These are phyloP conservation scores for Phytopythium ostracodes DNA, from an alignment of 352 stramenopile genomes.

Conservation along the genomic window DNA sequence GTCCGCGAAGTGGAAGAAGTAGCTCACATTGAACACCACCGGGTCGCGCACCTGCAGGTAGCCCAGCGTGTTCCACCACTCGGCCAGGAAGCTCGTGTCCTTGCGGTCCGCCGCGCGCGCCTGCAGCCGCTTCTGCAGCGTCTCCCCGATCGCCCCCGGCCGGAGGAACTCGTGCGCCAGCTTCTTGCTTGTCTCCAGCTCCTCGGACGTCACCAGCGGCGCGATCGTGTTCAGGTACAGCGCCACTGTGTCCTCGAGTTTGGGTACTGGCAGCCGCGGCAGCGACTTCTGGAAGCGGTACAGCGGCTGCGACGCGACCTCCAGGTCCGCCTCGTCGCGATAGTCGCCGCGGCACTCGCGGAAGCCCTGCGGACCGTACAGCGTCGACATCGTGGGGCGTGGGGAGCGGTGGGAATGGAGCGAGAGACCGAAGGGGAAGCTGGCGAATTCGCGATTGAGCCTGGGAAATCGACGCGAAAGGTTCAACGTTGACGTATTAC, in stretches of 20 bases:
- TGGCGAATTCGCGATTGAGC: conserved; percentile 20
- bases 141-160: conserved; percentile 46
- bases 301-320: conserved; percentile 43
- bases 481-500: conserved; percentile 23
- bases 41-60: conserved; percentile 79
- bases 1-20: conserved; percentile 86
- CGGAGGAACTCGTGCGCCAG: conserved; percentile 71
- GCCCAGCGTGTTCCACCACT: conserved; percentile 80
- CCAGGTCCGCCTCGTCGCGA: conserved; percentile 66
- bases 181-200: conserved; percentile 71
- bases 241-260: conserved; percentile 85
- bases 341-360: conserved; percentile 94
- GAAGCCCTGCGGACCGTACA: conserved; percentile 80
- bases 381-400: conserved; percentile 3
- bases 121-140: conserved; percentile 74
- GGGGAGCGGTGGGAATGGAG: conserved; percentile 6
- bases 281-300: conserved; percentile 86
- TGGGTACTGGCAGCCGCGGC: conserved; percentile 89
- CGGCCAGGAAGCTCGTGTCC: conserved; percentile 68
- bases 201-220: conserved; percentile 68
- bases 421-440: conserved; percentile 5
- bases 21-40: conserved; percentile 88
- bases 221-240: conserved; percentile 88
- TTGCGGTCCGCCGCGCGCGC: conserved; percentile 42
- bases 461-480: background rate